A percentile compares a stretch with the other conserved stretches of the same genome.
These are phyloP conservation scores for Metschnikowia shivogae DNA, from an alignment of 805 yeast genomes.

Conservation along the genomic window DNA sequence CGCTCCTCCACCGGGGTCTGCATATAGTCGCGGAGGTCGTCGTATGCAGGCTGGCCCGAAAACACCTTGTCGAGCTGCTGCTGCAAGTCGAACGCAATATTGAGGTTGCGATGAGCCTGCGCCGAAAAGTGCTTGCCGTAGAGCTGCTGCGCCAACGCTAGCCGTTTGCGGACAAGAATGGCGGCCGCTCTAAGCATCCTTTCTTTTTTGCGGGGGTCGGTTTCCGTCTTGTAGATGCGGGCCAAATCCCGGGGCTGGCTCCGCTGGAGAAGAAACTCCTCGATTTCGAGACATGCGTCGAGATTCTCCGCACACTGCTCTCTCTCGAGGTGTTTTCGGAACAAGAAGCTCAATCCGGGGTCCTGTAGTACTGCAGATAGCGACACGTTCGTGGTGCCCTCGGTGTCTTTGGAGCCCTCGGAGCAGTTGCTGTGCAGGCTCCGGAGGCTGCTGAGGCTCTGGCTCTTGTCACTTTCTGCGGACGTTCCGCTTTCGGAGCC, in stretches of 20 bases:
- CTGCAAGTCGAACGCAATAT: slow-evolving; percentile 55
- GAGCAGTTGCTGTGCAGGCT: not conserved
- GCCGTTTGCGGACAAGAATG: slow-evolving; percentile 47
- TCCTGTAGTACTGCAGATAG: slow-evolving; percentile 48
- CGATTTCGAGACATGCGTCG: slow-evolving; percentile 63
- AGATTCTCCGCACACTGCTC: slow-evolving; percentile 72
- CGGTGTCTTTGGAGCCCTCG: not conserved
- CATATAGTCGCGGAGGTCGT: slow-evolving; percentile 10
- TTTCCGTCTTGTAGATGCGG: slow-evolving; percentile 8
- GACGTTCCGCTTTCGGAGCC: not conserved
- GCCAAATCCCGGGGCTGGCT: slow-evolving; percentile 38
- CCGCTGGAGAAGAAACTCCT: slow-evolving; percentile 47
- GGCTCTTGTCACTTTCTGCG: not conserved
- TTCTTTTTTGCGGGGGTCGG: slow-evolving; percentile 15
- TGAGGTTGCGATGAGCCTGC: slow-evolving; percentile 67
- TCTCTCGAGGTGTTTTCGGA: slow-evolving; percentile 58
- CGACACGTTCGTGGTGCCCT: slow-evolving; percentile 13
- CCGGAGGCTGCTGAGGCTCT: not conserved
- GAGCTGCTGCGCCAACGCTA: slow-evolving; percentile 59
- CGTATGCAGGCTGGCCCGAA: not conserved
- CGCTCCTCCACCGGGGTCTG: slow-evolving; percentile 12
- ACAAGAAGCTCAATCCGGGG: slow-evolving; percentile 70
- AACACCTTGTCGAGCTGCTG: slow-evolving; percentile 35
- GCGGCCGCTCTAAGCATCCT: slow-evolving; percentile 11
- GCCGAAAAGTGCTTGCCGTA: slow-evolving; percentile 61